A percentile compares a stretch with the other conserved stretches of the same genome.
Evolutionary conservation across 768 basidiomycete genomes (phyloP).

Genomic region (Phlebiopsis gigantea): DNA sequence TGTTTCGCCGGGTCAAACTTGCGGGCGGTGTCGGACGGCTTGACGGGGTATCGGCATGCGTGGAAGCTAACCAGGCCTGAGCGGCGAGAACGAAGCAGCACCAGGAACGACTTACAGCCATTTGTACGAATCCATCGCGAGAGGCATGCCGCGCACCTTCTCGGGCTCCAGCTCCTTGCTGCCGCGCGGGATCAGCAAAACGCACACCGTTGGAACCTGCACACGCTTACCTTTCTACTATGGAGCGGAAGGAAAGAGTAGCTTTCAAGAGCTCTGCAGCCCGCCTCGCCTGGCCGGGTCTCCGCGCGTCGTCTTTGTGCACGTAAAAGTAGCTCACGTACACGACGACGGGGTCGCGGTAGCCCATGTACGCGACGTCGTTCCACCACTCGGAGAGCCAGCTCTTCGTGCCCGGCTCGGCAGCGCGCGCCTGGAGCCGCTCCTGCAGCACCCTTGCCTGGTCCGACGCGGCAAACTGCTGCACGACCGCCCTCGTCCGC

Average conservation of each 20-base stretch:
- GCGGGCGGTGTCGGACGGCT: constrained; percentile 75
- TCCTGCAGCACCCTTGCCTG: constrained; percentile 69
- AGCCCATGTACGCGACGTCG: constrained; percentile 82
- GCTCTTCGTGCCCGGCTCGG: constrained; percentile 49
- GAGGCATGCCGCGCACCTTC: constrained; percentile 66
- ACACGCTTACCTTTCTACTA: constrained; percentile 69
- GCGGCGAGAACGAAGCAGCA: not conserved
- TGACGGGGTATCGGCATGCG: constrained; percentile 79
- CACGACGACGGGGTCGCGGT: constrained; percentile 86
- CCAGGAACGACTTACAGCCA: constrained; percentile 58
- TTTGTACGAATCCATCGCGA: constrained; percentile 93
- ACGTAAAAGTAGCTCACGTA: constrained; percentile 95
- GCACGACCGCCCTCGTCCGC: constrained; percentile 52
- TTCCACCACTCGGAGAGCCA: constrained; percentile 99
- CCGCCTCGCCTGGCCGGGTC: constrained; percentile 54
- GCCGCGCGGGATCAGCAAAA: not conserved
- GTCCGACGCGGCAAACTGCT: constrained; percentile 65
- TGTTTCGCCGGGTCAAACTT: constrained; percentile 73
- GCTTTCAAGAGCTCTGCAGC: constrained; percentile 85
- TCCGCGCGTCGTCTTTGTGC: constrained; percentile 61
- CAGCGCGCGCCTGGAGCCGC: constrained; percentile 72
- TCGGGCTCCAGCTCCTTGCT: constrained; percentile 79
- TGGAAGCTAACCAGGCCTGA: constrained; percentile 61
- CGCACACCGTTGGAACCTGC: not conserved
- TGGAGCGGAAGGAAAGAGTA: constrained; percentile 75